Evolutionary conservation across 2,329 filamentous ascomycete species (phyloP).

Genomic region (Blumeriella jaapii): DNA sequence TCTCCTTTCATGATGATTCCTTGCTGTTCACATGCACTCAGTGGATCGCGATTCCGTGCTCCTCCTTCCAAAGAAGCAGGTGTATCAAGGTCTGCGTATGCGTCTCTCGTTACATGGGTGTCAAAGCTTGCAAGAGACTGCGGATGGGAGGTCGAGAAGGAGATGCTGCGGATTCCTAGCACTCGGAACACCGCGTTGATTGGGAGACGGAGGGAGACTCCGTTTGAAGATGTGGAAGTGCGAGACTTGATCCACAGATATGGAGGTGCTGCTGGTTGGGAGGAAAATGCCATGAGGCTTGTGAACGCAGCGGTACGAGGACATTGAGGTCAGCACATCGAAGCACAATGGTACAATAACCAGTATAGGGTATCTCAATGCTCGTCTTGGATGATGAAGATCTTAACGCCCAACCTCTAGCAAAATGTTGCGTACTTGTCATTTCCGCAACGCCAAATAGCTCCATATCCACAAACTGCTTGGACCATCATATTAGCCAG

Average conservation of each 20-base stretch:
- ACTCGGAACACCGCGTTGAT: conserved; percentile 78
- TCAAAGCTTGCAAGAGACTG: conserved; percentile 56
- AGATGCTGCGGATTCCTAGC: conserved; percentile 83
- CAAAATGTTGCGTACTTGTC: too few relatives aligned
- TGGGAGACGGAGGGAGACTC: conserved; percentile 39
- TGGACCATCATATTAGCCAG: too few relatives aligned
- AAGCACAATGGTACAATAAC: too few relatives aligned
- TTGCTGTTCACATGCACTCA: conserved; percentile 84
- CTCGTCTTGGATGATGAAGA: too few relatives aligned
- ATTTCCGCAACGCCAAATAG: too few relatives aligned
- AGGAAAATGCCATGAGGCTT: conserved; percentile 49
- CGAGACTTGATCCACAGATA: conserved; percentile 36
- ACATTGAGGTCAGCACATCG: too few relatives aligned
- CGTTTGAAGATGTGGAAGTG: conserved; percentile 30
- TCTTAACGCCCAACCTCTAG: too few relatives aligned
- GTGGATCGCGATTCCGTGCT: conserved; percentile 63
- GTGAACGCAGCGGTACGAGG: conserved; percentile 36
- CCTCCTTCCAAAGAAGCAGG: conserved; percentile 33
- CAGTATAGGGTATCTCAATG: too few relatives aligned
- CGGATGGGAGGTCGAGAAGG: conserved; percentile 67
- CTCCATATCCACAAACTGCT: too few relatives aligned
- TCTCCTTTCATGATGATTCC: conserved; percentile 88
- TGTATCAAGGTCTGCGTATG: conserved; percentile 56
- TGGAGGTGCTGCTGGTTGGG: conserved; percentile 45
- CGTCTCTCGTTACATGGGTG: conserved; percentile 72